Evolutionary conservation across 1,139 yeast genomes (phyloP).

Genomic region (Pichia sp.): DNA sequence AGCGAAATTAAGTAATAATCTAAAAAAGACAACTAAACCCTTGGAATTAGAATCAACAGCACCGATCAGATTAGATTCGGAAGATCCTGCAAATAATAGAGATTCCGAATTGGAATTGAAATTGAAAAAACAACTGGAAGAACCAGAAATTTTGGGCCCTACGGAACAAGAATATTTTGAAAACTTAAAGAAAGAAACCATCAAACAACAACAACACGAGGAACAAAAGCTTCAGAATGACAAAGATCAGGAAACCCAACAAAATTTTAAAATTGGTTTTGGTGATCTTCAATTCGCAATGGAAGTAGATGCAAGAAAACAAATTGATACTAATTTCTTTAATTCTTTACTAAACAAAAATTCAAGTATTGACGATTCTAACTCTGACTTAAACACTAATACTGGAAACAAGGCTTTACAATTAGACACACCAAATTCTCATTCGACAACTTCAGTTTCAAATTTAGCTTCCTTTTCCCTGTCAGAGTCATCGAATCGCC

Average conservation of each 20-base stretch:
- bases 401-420: neutral
- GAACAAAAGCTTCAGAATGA: neutral
- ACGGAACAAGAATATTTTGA: conserved; percentile 15
- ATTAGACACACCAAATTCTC: neutral
- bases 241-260: neutral
- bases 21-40: no score
- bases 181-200: conserved; percentile 1
- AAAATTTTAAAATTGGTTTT: neutral
- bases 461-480: neutral
- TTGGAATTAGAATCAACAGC: no score
- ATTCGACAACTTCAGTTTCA: neutral
- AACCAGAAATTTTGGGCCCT: conserved; percentile 18
- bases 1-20: neutral
- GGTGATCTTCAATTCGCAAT: conserved; percentile 13
- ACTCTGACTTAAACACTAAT: neutral
- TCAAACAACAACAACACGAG: neutral
- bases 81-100: neutral
- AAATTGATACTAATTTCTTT: conserved; percentile 9
- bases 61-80: no score
- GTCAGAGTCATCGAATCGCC: neutral
- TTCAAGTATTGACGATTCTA: neutral
- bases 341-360: conserved; percentile 11
- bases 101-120: conserved; percentile 4
- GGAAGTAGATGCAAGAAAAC: conserved; percentile 11
- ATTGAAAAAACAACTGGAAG: conserved; percentile 12